Conservation (phyloP, 176 grass and related monocot genomes). For the Carex cristatella region DNA sequence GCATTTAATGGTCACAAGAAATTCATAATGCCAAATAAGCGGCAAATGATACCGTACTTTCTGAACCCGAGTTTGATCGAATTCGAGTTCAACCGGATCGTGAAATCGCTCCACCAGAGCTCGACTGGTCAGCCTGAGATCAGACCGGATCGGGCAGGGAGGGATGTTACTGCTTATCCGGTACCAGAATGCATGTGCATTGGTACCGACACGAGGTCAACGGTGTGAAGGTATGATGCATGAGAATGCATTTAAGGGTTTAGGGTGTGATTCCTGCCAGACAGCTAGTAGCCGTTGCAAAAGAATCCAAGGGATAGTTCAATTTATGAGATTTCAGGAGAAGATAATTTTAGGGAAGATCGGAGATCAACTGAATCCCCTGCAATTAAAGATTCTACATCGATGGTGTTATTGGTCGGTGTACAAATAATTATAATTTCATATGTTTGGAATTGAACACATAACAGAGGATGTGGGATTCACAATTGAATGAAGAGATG, state of each 20-base stretch:
- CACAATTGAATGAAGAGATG: not conserved
- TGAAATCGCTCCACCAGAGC: conserved; percentile 29
- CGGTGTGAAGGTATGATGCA: not conserved
- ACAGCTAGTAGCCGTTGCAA: conserved; percentile 21
- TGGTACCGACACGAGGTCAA: conserved; percentile 7
- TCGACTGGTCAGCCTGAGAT: conserved; percentile 38
- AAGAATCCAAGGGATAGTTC: conserved; percentile 10
- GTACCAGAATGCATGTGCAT: conserved; percentile 54
- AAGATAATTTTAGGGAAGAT: not conserved
- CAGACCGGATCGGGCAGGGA: conserved; percentile 12
- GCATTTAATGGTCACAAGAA: conserved; percentile 43
- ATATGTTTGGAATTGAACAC: not conserved
- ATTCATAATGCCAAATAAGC: conserved; percentile 41
- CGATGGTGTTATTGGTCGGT: too few species aligned
- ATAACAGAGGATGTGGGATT: not conserved
- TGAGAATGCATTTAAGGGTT: conserved; percentile 21
- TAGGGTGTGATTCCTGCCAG: not conserved
- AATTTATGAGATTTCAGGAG: not conserved
- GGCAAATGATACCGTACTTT: conserved; percentile 33
- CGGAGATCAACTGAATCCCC: not conserved
- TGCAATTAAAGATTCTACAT: not conserved
- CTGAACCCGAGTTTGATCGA: conserved; percentile 18
- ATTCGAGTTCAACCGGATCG: conserved; percentile 25
- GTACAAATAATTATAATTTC: not conserved
- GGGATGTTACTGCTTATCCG: conserved; percentile 43